Evolutionary conservation across 2,329 filamentous ascomycete genomes (phyloP).

Genomic region (Aspergillus puulaauensis): DNA sequence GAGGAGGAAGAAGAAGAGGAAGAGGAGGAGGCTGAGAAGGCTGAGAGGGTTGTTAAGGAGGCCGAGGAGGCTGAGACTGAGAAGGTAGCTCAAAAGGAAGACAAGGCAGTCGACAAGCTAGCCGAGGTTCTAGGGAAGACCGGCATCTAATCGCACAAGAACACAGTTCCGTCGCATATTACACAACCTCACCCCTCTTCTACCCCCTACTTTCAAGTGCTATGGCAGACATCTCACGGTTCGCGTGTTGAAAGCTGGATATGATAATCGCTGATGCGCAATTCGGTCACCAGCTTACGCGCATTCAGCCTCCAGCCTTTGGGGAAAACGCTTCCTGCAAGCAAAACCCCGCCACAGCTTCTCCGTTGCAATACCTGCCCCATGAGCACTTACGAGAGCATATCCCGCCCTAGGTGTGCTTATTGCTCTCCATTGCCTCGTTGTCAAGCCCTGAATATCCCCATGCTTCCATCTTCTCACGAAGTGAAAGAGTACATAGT

Average conservation of each 20-base stretch:
- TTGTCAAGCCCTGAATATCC: not conserved
- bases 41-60: conserved; percentile 69
- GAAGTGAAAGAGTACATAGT: not conserved
- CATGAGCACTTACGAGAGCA: not conserved
- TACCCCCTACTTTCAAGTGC: not conserved
- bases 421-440: conserved; percentile 1
- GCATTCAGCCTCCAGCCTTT: not conserved
- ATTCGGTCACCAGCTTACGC: not conserved
- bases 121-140: conserved; percentile 76
- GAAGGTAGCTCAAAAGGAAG: conserved; percentile 69
- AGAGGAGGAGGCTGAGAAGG: conserved; percentile 65
- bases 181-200: not conserved
- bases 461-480: not conserved
- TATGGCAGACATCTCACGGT: not conserved
- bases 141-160: conserved; percentile 23
- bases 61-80: conserved; percentile 55
- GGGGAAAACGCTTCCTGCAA: not conserved
- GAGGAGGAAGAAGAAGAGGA: conserved; percentile 68
- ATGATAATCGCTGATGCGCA: not conserved
- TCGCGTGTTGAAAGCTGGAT: not conserved
- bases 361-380: not conserved
- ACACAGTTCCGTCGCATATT: not conserved
- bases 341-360: not conserved
- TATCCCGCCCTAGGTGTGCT: not conserved
- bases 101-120: conserved; percentile 79